Evolutionary conservation across 371 early-diverging fungal genomes (phyloP).

Genomic region (Syncephalis plumigaleata): DNA sequence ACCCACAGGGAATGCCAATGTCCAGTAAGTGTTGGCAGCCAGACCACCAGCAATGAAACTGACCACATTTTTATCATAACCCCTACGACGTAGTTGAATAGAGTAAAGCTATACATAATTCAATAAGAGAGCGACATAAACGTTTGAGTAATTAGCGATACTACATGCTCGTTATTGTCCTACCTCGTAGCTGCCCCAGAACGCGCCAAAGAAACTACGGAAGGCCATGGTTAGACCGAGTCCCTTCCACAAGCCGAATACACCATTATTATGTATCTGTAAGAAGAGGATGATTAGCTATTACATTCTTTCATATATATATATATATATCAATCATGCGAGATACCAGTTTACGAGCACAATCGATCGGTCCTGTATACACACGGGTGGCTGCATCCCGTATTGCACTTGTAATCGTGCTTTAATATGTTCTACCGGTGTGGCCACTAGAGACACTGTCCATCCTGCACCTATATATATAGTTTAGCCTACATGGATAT

Average conservation of each 20-base stretch:
- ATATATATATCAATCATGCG: too few species aligned
- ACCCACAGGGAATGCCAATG: conserved; percentile 69
- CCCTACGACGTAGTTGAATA: too few species aligned
- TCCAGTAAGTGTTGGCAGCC: conserved; percentile 83
- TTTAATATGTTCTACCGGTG: conserved; percentile 75
- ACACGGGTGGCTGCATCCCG: conserved; percentile 32
- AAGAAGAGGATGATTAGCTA: too few species aligned
- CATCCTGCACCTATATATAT: conserved; percentile 52
- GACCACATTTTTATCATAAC: too few species aligned
- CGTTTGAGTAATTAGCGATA: not conserved
- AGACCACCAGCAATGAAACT: conserved; percentile 73
- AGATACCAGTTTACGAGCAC: conserved; percentile 33
- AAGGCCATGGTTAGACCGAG: conserved; percentile 65
- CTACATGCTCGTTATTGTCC: conserved; percentile 2
- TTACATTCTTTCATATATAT: too few species aligned
- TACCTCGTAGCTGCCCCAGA: conserved; percentile 78
- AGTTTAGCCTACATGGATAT: not conserved
- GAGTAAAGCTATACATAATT: too few species aligned
- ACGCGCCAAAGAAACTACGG: conserved; percentile 72
- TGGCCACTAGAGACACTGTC: conserved; percentile 79
- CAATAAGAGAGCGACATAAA: not conserved
- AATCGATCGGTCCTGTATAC: conserved; percentile 77
- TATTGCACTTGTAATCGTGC: conserved; percentile 85
- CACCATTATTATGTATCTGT: conserved; percentile 52
- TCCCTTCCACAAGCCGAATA: conserved; percentile 68